Evolutionary conservation across 257 asterid genomes (phyloP).

Genomic region (Gentiana macrophylla): DNA sequence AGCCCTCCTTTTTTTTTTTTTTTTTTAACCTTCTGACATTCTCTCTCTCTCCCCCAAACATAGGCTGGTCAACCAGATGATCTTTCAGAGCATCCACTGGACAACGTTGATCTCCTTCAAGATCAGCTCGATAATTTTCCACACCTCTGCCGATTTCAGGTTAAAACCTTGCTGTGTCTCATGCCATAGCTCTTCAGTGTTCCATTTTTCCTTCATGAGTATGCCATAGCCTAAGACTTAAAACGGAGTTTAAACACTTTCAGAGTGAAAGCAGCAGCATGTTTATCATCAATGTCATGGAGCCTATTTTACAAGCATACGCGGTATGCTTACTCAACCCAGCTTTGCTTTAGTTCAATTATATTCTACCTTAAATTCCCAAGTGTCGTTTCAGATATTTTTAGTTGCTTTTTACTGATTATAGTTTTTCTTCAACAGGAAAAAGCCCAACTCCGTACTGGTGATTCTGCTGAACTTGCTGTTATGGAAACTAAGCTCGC

Average conservation of each 20-base stretch:
- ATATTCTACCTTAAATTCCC: not conserved
- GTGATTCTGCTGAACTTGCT: slow-evolving; percentile 58
- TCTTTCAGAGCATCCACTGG: slow-evolving; percentile 86
- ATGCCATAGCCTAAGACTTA: not conserved
- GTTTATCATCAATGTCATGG: slow-evolving; percentile 70
- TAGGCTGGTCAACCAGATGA: slow-evolving; percentile 74
- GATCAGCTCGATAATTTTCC: slow-evolving; percentile 98
- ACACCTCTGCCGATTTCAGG: slow-evolving; percentile 90
- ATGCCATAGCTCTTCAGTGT: not conserved
- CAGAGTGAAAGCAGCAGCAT: slow-evolving; percentile 94
- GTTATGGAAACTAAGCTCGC: slow-evolving; percentile 84
- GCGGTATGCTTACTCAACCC: slow-evolving; percentile 41
- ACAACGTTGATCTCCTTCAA: slow-evolving; percentile 95
- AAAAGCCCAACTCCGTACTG: slow-evolving; percentile 63
- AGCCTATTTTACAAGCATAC: slow-evolving; percentile 80
- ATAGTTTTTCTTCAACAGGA: slow-evolving; percentile 33
- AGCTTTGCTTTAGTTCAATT: slow-evolving; percentile 3
- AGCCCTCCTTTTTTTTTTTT: too few relatives aligned
- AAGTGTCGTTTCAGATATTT: not conserved
- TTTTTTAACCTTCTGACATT: not conserved
- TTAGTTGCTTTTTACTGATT: slow-evolving; percentile 2
- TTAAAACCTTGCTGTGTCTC: slow-evolving; percentile 10
- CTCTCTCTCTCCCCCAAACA: slow-evolving; percentile 15
- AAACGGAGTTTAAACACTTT: slow-evolving; percentile 16
- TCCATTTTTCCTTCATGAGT: slow-evolving; percentile 1